Evolutionary conservation across 1,284 basidiomycete genomes (phyloP).

Genomic region (Heterobasidion occidentale): DNA sequence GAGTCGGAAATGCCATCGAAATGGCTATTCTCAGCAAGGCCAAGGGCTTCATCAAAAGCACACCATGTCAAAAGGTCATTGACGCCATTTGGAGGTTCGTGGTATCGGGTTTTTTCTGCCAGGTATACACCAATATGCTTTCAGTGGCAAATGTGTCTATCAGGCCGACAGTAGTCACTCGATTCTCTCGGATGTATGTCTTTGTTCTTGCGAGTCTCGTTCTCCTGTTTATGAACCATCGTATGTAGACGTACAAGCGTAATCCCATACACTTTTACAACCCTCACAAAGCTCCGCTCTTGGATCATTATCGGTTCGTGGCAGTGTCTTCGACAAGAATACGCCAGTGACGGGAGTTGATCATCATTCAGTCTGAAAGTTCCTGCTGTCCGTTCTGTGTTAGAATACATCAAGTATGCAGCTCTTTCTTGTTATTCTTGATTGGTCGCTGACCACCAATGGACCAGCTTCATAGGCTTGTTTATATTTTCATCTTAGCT

Average conservation of each 20-base stretch:
- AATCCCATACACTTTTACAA: conserved; percentile 92
- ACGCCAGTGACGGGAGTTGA: neutral
- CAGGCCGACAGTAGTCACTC: conserved; percentile 81
- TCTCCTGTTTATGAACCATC: conserved; percentile 1
- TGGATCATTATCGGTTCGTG: conserved; percentile 84
- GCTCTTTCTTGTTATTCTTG: conserved; percentile 1
- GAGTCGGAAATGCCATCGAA: conserved; percentile 85
- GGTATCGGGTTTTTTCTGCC: neutral
- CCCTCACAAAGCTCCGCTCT: conserved; percentile 83
- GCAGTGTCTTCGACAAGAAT: neutral
- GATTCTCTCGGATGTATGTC: conserved; percentile 75
- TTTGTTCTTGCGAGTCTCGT: neutral
- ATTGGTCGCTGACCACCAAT: neutral
- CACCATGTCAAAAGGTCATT: conserved; percentile 84
- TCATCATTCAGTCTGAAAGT: conserved; percentile 72
- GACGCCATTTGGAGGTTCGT: conserved; percentile 65
- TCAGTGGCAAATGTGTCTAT: conserved; percentile 82
- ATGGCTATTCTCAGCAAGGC: conserved; percentile 83
- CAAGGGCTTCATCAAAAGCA: conserved; percentile 81
- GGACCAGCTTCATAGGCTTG: conserved; percentile 68
- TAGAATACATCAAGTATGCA: conserved; percentile 78
- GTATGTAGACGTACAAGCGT: conserved; percentile 79
- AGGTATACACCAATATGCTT: conserved; percentile 4
- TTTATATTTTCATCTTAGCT: conserved; percentile 82
- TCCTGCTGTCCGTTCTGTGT: conserved; percentile 80